phyloP scores from a whole-genome alignment of 192 early-diverging fungal genomes.

The Chytriomyces sp. region DNA sequence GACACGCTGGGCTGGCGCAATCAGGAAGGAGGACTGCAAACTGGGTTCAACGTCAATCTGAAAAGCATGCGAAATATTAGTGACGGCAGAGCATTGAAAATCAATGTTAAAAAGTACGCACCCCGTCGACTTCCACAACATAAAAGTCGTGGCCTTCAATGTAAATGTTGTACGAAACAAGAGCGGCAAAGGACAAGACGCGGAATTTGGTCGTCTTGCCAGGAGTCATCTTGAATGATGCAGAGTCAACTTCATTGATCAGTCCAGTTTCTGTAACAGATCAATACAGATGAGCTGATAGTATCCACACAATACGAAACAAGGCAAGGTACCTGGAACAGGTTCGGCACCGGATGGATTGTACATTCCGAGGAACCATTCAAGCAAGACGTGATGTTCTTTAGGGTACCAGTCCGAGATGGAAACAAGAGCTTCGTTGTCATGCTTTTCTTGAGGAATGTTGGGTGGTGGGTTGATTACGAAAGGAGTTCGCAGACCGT shows the following conservation, averaged over 20 bases:
- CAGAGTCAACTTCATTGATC: slow-evolving; percentile 61
- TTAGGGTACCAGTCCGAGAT: slow-evolving; percentile 72
- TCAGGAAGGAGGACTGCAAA: slow-evolving; percentile 57
- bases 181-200: slow-evolving; percentile 80
- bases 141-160: slow-evolving; percentile 80
- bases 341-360: slow-evolving; percentile 71
- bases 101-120: slow-evolving; percentile 26
- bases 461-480: slow-evolving; percentile 67
- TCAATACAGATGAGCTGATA: slow-evolving; percentile 1
- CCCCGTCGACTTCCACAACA: slow-evolving; percentile 84
- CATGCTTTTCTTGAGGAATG: slow-evolving; percentile 31
- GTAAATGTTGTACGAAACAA: slow-evolving; percentile 75
- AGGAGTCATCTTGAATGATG: slow-evolving; percentile 61
- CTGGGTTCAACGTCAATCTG: slow-evolving; percentile 58
- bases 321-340: slow-evolving; percentile 48
- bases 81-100: not conserved
- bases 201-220: slow-evolving; percentile 86
- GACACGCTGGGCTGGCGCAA: slow-evolving; percentile 78
- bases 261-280: slow-evolving; percentile 57
- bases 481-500: slow-evolving; percentile 76
- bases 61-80: not conserved
- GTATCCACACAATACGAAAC: not conserved
- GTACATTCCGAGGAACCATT: slow-evolving; percentile 65
- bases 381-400: slow-evolving; percentile 58
- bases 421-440: slow-evolving; percentile 52